These are phyloP conservation scores for Rickenella mellea DNA, from an alignment of 768 basidiomycete species.

Conservation along the genomic window DNA sequence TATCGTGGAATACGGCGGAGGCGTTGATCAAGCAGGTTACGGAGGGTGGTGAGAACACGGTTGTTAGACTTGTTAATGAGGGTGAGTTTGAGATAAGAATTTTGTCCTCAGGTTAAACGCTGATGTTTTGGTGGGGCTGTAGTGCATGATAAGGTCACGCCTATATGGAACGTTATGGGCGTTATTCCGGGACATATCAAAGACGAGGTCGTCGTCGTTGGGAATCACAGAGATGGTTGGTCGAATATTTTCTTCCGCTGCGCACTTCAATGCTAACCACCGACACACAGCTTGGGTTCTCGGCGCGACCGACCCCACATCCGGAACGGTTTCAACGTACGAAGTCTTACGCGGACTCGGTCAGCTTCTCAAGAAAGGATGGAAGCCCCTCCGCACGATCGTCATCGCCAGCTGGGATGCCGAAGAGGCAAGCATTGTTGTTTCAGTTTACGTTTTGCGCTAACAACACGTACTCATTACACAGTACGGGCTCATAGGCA, in stretches of 20 bases:
- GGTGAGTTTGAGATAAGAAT: conserved; percentile 20
- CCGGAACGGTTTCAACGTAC: conserved; percentile 45
- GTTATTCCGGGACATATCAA: conserved; percentile 75
- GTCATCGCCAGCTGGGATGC: conserved; percentile 77
- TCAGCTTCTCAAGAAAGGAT: conserved; percentile 40
- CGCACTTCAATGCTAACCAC: not conserved
- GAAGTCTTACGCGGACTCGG: conserved; percentile 53
- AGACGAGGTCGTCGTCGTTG: conserved; percentile 81
- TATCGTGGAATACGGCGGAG: conserved; percentile 78
- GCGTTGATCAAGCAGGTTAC: conserved; percentile 41
- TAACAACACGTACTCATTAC: not conserved
- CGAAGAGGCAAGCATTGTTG: conserved; percentile 38
- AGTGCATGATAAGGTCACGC: conserved; percentile 74
- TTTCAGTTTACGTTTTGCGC: not conserved
- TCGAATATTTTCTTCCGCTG: conserved; percentile 2
- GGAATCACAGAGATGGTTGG: conserved; percentile 83
- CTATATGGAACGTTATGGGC: conserved; percentile 86
- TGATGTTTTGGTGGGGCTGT: not conserved
- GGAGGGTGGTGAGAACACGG: conserved; percentile 32
- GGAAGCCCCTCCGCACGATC: conserved; percentile 65
- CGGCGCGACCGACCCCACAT: conserved; percentile 47
- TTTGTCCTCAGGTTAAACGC: not conserved
- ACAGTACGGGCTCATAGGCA: conserved; percentile 66
- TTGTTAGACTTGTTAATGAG: conserved; percentile 50
- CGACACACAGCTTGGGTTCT: conserved; percentile 19